Evolutionary conservation across 495 filamentous ascomycete genomes (phyloP), one percentile per base, ranked within the genome.

Genomic region (Hypoxylon lienhwacheense): DNA sequence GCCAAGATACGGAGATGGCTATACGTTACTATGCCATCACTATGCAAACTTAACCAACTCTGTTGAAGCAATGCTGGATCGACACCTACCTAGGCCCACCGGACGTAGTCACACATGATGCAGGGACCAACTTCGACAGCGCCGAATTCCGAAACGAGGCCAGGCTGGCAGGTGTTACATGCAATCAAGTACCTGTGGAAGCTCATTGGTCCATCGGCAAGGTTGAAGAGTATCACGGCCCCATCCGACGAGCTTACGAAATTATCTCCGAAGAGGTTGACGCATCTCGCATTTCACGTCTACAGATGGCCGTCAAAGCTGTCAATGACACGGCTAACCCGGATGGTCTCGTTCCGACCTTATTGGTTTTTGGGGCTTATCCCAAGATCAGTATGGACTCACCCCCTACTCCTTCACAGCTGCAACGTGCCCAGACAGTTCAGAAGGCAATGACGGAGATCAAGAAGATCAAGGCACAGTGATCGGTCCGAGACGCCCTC

Each of bases 291-390:
- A 32, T 35, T n/a, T 43, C 40, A 2, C 29, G 44, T 0, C 35
- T 66, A n/a, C 42, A 66, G 36, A 66, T 66, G 40, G 53, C 64
- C 3, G 42, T 61, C 17, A 67, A 67, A 32, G 56, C 56, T 11
- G n/a, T 66, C 0, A 66, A 66, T 26, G 50, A 44, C 24, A 36
- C 33, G 4, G 33, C 33, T 4, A 19, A 19, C 4, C 33, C 33
- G 3, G 15, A 36, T 10, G 33, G 33, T 5, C 15, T 36, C 3
- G 33, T 36, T 3, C 33, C 33, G 2, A 36, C 33, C 2, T 15
- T 36, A 4, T 15, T 36, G 3, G 33, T 36, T 4, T 36, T 36
- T 10, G 33, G 33, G 2, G 33, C 25, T 12, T 31, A 31, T n/a
- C 25, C n/a, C 2, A 28, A 24, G 24, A 26, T 26, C 24, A 26